Conservation (phyloP, 176 grass and related monocot species). For the Oryza officinalis region DNA sequence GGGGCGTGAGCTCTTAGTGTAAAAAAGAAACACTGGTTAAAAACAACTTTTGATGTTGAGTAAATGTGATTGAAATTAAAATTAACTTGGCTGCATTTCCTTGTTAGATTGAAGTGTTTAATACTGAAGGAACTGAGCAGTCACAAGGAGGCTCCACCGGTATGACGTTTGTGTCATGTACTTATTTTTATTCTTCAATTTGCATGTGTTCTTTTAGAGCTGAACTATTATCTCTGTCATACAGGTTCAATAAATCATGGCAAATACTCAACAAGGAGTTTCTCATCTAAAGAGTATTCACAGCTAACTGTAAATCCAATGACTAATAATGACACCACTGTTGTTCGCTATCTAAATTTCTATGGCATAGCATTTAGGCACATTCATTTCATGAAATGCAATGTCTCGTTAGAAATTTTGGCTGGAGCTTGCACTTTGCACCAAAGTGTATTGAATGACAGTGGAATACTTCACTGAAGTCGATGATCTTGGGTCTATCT, state of each 20-base stretch:
- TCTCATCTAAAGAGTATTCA: conserved; percentile 83
- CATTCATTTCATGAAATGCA: background rate
- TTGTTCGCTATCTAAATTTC: conserved; percentile 14
- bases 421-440: background rate
- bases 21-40: background rate
- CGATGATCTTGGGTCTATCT: conserved; percentile 17
- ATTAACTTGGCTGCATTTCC: conserved; percentile 10
- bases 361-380: background rate
- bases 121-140: conserved; percentile 27
- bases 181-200: background rate
- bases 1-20: background rate
- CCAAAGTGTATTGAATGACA: background rate
- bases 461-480: background rate
- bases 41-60: background rate
- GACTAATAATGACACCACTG: conserved; percentile 1
- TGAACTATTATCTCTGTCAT: conserved; percentile 31
- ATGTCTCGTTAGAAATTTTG: background rate
- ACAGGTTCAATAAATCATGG: conserved; percentile 46
- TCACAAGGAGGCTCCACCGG: conserved; percentile 29
- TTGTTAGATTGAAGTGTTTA: conserved; percentile 20
- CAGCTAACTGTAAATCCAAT: conserved; percentile 39
- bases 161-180: conserved; percentile 13
- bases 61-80: conserved; percentile 15
- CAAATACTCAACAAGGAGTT: conserved; percentile 33
- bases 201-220: background rate